Percentiles rank a stretch among this genome's conserved stretches.
These are phyloP conservation scores for Lactarius sp. DNA, from an alignment of 768 basidiomycete species.

Conservation along the genomic window DNA sequence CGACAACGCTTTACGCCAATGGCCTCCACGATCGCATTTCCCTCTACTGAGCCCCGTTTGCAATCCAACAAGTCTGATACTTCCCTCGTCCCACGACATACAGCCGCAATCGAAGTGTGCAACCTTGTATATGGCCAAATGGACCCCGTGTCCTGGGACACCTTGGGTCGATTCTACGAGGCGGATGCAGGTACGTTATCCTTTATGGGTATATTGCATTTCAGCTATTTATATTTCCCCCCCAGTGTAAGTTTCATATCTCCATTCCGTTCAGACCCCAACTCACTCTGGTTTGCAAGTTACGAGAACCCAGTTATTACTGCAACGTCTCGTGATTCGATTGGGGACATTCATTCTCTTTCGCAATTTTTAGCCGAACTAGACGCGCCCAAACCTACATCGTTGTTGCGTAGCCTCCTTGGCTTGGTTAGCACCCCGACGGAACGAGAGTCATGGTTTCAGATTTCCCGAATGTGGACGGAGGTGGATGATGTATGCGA, in stretches of 20 bases:
- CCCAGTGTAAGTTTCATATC: conserved; percentile 23
- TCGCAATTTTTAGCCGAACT: conserved; percentile 55
- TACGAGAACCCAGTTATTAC: conserved; percentile 80
- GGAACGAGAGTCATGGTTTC: conserved; percentile 48
- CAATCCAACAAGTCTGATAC: conserved; percentile 20
- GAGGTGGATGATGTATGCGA: conserved; percentile 73
- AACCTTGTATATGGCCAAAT: conserved; percentile 61
- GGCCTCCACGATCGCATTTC: conserved; percentile 27
- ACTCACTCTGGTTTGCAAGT: conserved; percentile 32
- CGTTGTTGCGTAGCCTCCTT: conserved; percentile 54
- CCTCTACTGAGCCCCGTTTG: conserved; percentile 9
- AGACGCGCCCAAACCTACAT: conserved; percentile 63
- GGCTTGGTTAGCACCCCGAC: conserved; percentile 36
- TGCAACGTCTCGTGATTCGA: conserved; percentile 65
- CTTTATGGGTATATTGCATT: conserved; percentile 8
- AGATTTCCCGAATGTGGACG: conserved; percentile 64
- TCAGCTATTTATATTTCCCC: conserved; percentile 12
- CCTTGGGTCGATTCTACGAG: conserved; percentile 64
- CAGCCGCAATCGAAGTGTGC: conserved; percentile 65
- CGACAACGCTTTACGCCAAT: conserved; percentile 32
- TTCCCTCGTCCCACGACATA: conserved; percentile 39
- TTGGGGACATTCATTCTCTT: conserved; percentile 64
- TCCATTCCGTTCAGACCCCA: conserved; percentile 39
- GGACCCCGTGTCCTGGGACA: conserved; percentile 43
- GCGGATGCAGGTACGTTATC: conserved; percentile 55